These are phyloP conservation scores for Zygosaccharomyces bisporus DNA, from an alignment of 805 yeast genomes.

Conservation along the genomic window DNA sequence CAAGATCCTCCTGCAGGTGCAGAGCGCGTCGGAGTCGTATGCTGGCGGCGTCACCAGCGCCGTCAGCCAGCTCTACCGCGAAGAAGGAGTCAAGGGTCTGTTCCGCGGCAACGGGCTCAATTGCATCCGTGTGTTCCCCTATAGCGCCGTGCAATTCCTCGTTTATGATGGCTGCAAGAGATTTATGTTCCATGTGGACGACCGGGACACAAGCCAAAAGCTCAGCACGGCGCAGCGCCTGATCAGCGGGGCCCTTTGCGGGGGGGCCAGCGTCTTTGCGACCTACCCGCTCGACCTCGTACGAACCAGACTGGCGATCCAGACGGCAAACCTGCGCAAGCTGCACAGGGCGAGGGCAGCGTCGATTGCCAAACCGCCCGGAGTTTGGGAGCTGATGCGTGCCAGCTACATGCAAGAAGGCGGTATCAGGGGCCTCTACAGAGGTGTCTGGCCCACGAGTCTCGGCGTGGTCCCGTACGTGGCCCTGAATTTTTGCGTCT, in stretches of 20 bases:
- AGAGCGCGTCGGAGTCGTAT: conserved; percentile 46
- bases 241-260: conserved; percentile 76
- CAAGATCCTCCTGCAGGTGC: conserved; percentile 86
- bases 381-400: conserved; percentile 55
- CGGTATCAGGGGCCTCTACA: conserved; percentile 69
- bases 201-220: conserved; percentile 31
- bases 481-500: conserved; percentile 85
- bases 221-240: conserved; percentile 58
- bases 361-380: conserved; percentile 53
- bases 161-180: conserved; percentile 67
- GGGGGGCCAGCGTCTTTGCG: conserved; percentile 69
- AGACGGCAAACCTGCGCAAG: conserved; percentile 63
- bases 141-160: conserved; percentile 89
- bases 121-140: conserved; percentile 87
- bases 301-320: conserved; percentile 83
- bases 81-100: conserved; percentile 88
- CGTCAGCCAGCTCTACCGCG: conserved; percentile 71
- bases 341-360: conserved; percentile 44
- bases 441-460: conserved; percentile 88
- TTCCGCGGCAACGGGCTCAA: conserved; percentile 89
- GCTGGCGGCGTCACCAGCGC: conserved; percentile 73
- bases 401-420: conserved; percentile 75
- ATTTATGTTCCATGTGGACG: conserved; percentile 35
- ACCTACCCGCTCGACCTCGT: conserved; percentile 93
- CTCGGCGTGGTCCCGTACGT: conserved; percentile 96